Percentiles rank a stretch among this genome's conserved stretches.
Evolutionary conservation across 768 basidiomycete genomes (phyloP).

Genomic region (Rhizopogon vesiculosus): DNA sequence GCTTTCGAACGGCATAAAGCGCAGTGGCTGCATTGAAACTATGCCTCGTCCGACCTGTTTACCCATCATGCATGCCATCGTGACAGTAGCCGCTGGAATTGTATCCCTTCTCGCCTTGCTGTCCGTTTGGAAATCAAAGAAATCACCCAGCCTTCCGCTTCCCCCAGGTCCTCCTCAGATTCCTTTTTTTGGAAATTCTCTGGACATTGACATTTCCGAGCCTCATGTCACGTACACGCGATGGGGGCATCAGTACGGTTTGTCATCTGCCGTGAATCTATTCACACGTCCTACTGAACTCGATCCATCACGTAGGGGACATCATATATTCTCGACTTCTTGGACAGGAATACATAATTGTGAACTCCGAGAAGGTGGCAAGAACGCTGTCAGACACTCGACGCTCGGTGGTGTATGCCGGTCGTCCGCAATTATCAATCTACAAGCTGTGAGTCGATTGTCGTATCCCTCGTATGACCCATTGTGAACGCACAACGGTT

Average conservation of each 20-base stretch:
- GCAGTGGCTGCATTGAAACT: background rate
- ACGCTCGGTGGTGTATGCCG: constrained; percentile 38
- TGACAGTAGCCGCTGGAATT: background rate
- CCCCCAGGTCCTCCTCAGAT: constrained; percentile 34
- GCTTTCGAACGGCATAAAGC: background rate
- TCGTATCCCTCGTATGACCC: background rate
- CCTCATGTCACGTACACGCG: too few species aligned
- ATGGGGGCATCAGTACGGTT: too few species aligned
- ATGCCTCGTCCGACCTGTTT: background rate
- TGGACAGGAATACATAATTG: constrained; percentile 30
- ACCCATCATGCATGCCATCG: background rate
- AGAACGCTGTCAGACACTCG: constrained; percentile 37
- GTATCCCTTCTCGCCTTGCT: background rate
- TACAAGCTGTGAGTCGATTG: background rate
- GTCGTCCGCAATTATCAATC: constrained; percentile 8
- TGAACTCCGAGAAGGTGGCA: constrained; percentile 36
- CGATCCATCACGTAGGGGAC: too few species aligned
- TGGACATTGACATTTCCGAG: constrained; percentile 29
- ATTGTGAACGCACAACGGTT: background rate
- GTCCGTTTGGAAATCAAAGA: background rate
- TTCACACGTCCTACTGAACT: too few species aligned
- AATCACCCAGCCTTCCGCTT: constrained; percentile 6
- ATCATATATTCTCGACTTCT: too few species aligned
- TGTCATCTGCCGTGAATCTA: too few species aligned
- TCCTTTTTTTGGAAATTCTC: constrained; percentile 35